phyloP scores from a whole-genome alignment of 345 rosid species.

The Populus euphratica region DNA sequence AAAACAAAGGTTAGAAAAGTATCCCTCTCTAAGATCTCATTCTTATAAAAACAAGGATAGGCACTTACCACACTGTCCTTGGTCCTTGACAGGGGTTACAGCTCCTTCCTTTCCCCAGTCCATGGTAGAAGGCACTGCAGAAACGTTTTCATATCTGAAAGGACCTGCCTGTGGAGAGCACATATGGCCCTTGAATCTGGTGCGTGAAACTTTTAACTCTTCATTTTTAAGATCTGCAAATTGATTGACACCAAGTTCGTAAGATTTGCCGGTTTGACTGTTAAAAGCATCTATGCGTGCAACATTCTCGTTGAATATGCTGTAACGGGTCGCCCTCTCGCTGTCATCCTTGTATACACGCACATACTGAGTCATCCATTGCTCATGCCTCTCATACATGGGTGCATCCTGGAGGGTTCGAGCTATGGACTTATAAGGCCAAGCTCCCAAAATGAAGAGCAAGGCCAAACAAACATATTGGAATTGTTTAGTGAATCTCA shows the following conservation, averaged over 20 bases:
- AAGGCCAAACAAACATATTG: background rate
- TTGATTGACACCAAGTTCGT: conserved; percentile 6
- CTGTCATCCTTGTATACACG: conserved; percentile 11
- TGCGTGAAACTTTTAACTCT: conserved; percentile 5
- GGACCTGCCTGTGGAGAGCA: background rate
- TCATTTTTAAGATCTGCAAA: conserved; percentile 15
- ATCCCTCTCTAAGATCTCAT: too few species aligned
- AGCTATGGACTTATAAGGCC: conserved; percentile 4
- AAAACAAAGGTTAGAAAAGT: too few species aligned
- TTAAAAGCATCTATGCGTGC: background rate
- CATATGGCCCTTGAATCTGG: conserved; percentile 10
- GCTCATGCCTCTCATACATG: background rate
- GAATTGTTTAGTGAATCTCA: too few species aligned
- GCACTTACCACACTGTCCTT: conserved; percentile 11
- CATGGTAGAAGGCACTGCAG: background rate
- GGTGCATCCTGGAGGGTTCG: background rate
- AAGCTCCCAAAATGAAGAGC: conserved; percentile 2
- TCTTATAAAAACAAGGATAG: background rate
- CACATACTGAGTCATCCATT: conserved; percentile 1
- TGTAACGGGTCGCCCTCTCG: conserved; percentile 10
- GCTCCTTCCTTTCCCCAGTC: conserved; percentile 20
- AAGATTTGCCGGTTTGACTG: background rate
- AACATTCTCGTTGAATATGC: conserved; percentile 7
- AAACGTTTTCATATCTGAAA: conserved; percentile 4
- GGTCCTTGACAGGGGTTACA: conserved; percentile 11